Conservation (phyloP, 2,329 filamentous ascomycete genomes). For the Hysterium pulicare region DNA sequence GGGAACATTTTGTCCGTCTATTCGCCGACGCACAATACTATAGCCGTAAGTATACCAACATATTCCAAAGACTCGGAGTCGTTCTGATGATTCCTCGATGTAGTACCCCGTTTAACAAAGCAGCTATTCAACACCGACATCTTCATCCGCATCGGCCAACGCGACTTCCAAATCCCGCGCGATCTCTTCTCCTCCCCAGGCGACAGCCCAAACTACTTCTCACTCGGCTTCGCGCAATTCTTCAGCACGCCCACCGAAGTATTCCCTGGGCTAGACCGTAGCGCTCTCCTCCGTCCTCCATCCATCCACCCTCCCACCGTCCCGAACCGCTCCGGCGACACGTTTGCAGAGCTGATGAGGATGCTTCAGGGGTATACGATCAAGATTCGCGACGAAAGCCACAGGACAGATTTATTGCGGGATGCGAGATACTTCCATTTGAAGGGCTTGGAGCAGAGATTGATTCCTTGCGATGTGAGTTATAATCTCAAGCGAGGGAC, state of each 20-base stretch:
- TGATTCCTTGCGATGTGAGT: conserved; percentile 72
- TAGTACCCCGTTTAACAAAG: conserved; percentile 83
- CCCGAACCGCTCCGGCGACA: conserved; percentile 75
- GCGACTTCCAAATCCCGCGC: conserved; percentile 84
- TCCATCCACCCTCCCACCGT: conserved; percentile 80
- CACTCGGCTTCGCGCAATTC: conserved; percentile 83
- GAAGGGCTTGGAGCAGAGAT: conserved; percentile 81
- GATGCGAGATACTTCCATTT: conserved; percentile 94
- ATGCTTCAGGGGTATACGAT: conserved; percentile 81
- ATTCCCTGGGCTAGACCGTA: conserved; percentile 83
- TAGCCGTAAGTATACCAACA: conserved; percentile 56
- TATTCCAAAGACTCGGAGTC: too few relatives aligned
- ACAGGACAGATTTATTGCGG: conserved; percentile 72
- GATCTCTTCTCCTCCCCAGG: conserved; percentile 82
- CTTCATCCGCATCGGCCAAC: conserved; percentile 84
- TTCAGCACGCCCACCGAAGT: conserved; percentile 76
- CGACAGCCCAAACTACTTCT: conserved; percentile 95
- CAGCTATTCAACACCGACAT: conserved; percentile 90
- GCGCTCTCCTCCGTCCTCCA: conserved; percentile 77
- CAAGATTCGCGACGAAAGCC: conserved; percentile 69
- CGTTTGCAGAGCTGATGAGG: conserved; percentile 78
- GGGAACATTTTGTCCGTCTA: conserved; percentile 82
- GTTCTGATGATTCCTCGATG: conserved; percentile 14
- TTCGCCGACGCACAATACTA: conserved; percentile 97
- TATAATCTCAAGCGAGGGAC: conserved; percentile 68